Evolutionary conservation across 148 eudicot genomes (phyloP).

Genomic region (Spergularia marina): DNA sequence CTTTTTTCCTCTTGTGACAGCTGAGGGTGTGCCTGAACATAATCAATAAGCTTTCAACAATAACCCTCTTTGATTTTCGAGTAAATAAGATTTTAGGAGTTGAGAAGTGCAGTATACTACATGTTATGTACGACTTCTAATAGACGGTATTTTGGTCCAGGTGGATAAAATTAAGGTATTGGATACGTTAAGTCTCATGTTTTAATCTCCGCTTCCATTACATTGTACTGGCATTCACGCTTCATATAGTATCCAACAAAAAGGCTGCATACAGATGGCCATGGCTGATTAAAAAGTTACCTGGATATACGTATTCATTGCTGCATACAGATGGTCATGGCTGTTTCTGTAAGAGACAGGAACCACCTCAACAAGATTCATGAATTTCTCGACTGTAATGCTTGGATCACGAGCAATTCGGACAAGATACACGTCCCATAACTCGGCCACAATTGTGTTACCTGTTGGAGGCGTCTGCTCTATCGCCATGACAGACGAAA

Average conservation of each 20-base stretch:
- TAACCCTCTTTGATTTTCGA: no score
- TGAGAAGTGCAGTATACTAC: no score
- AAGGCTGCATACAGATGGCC: slow-evolving; percentile 58
- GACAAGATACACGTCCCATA: slow-evolving; percentile 75
- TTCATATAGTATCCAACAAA: no score
- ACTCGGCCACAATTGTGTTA: slow-evolving; percentile 54
- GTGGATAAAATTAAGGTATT: no score
- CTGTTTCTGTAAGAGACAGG: slow-evolving; percentile 59
- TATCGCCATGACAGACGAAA: slow-evolving; percentile 38
- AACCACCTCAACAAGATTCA: slow-evolving; percentile 59
- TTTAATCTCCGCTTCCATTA: no score
- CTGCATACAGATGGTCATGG: slow-evolving; percentile 79
- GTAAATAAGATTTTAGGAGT: no score
- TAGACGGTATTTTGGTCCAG: no score
- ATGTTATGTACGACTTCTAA: no score
- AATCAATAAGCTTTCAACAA: neutral
- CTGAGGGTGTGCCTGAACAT: slow-evolving; percentile 56
- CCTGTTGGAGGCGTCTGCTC: slow-evolving; percentile 35
- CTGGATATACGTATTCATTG: slow-evolving; percentile 54
- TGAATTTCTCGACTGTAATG: slow-evolving; percentile 45
- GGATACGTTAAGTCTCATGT: no score
- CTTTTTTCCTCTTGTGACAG: slow-evolving; percentile 74
- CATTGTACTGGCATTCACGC: no score
- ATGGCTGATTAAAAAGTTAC: no score
- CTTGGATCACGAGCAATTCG: slow-evolving; percentile 45